A percentile compares a stretch with the other conserved stretches of the same genome.
phyloP scores from a whole-genome alignment of 179 eudicot genomes.

The Nepenthes alata region DNA sequence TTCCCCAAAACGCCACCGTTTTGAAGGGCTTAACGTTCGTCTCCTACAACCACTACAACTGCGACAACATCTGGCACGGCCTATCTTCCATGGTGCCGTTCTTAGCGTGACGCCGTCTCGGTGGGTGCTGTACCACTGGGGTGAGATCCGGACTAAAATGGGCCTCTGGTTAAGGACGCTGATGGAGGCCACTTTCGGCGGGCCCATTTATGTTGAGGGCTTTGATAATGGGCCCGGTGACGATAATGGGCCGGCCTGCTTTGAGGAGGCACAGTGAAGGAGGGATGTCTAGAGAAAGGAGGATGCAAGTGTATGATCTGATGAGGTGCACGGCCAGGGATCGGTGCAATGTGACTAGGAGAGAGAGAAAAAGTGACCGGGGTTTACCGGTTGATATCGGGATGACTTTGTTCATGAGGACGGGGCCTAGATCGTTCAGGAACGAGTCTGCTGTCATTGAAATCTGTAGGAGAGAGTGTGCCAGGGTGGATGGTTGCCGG shows the following conservation, averaged over 20 bases:
- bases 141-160: slow-evolving; percentile 52
- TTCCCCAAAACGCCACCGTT: slow-evolving; percentile 28
- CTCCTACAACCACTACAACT: slow-evolving; percentile 30
- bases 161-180: slow-evolving; percentile 26
- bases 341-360: slow-evolving; percentile 28
- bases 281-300: slow-evolving; percentile 29
- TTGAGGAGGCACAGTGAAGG: slow-evolving; percentile 63
- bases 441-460: slow-evolving; percentile 42
- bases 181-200: slow-evolving; percentile 24
- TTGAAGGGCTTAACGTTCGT: slow-evolving; percentile 26
- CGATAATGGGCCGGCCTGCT: slow-evolving; percentile 32
- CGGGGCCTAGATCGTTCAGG: slow-evolving; percentile 60
- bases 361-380: not conserved
- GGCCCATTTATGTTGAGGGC: slow-evolving; percentile 15
- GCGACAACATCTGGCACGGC: slow-evolving; percentile 52
- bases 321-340: slow-evolving; percentile 62
- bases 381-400: slow-evolving; percentile 22
- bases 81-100: slow-evolving; percentile 36
- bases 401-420: slow-evolving; percentile 60
- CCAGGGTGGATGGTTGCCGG: slow-evolving; percentile 36
- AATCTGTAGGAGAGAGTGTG: slow-evolving; percentile 44
- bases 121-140: slow-evolving; percentile 71
- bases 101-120: slow-evolving; percentile 27
- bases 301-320: slow-evolving; percentile 46
- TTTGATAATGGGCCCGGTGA: slow-evolving; percentile 12